These are phyloP conservation scores for Kazachstania taianensis DNA, from an alignment of 805 yeast genomes.

Conservation along the genomic window DNA sequence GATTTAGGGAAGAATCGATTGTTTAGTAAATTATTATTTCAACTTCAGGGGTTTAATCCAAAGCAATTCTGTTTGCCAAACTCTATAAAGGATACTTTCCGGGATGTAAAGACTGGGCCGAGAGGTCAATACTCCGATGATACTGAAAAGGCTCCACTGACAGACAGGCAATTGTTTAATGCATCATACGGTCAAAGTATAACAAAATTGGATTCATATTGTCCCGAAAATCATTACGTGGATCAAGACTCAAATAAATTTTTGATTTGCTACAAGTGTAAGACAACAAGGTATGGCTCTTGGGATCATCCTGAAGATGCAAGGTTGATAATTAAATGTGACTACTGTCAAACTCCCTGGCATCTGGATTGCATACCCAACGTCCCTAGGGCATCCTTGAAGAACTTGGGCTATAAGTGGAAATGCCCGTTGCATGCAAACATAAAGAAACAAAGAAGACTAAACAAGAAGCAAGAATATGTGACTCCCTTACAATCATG, in stretches of 20 bases:
- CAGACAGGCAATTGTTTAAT: conserved; percentile 35
- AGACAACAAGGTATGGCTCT: conserved; percentile 48
- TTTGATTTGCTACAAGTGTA: conserved; percentile 66
- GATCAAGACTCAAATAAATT: conserved; percentile 44
- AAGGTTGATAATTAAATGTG: conserved; percentile 60
- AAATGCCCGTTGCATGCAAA: conserved; percentile 76
- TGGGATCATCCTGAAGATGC: conserved; percentile 34
- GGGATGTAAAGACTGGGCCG: conserved; percentile 56
- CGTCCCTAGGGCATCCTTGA: conserved; percentile 64
- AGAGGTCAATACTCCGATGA: conserved; percentile 64
- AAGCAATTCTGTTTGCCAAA: conserved; percentile 58
- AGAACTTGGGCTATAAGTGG: conserved; percentile 75
- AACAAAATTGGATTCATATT: conserved; percentile 30
- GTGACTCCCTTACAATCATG: conserved; percentile 47
- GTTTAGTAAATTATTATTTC: conserved; percentile 50
- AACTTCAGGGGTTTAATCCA: conserved; percentile 53
- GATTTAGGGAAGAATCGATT: conserved; percentile 21
- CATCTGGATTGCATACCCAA: conserved; percentile 73
- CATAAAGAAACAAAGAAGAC: conserved; percentile 30
- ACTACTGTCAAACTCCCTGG: conserved; percentile 75
- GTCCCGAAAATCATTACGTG: conserved; percentile 42
- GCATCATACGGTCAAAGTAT: conserved; percentile 33
- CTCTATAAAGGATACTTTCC: conserved; percentile 57
- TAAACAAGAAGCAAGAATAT: conserved; percentile 39
- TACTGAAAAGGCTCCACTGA: conserved; percentile 36